Conservation (phyloP, 2,329 filamentous ascomycete species). For the Botrytis porri region DNA sequence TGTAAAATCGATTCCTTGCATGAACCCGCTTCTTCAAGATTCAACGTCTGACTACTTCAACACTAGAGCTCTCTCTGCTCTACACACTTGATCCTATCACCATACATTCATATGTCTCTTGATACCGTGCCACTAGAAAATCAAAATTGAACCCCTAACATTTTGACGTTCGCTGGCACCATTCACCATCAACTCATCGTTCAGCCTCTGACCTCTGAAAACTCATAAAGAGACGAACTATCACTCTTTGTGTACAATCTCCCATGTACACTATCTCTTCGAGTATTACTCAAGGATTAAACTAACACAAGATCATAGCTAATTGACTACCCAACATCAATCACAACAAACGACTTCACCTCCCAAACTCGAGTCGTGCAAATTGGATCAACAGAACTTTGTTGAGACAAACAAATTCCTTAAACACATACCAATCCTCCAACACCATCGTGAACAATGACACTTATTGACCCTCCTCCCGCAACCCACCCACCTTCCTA, state of each 20-base stretch:
- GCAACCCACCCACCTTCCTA: not conserved
- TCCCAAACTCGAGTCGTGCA: not conserved
- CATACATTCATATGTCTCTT: not conserved
- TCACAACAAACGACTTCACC: not conserved
- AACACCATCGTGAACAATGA: slow-evolving; percentile 5
- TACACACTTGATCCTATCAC: not conserved
- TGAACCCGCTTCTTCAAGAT: not conserved
- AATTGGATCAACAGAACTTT: not conserved
- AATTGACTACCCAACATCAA: not conserved
- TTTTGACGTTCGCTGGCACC: slow-evolving; percentile 14
- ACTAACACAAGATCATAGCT: not conserved
- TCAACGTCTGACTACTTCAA: not conserved
- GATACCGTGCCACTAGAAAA: not conserved
- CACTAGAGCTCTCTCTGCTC: not conserved
- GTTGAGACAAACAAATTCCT: not conserved
- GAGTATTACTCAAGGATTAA: not conserved
- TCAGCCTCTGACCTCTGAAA: not conserved
- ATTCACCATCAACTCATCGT: not conserved
- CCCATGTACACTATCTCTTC: not conserved
- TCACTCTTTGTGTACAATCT: not conserved
- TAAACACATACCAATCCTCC: not conserved
- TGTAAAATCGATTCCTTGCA: not conserved
- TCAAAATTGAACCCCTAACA: not conserved
- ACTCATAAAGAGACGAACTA: not conserved
- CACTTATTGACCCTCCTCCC: not conserved